Conservation (phyloP, 192 early-diverging fungal species). For the Piromyces finnis region DNA sequence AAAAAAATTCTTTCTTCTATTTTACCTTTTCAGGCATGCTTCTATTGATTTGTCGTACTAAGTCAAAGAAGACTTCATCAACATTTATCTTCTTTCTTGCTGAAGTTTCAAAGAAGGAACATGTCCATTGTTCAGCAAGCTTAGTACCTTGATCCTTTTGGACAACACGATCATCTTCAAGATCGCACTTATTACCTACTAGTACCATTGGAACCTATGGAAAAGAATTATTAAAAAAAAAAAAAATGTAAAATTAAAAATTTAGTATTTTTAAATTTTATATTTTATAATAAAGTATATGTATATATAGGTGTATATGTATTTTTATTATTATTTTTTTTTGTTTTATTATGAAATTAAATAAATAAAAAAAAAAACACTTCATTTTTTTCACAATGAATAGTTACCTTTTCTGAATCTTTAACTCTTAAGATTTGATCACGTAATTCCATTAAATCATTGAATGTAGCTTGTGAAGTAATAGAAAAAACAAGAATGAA, state of each 20-base stretch:
- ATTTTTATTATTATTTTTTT: not conserved
- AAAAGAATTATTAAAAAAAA: too few relatives aligned
- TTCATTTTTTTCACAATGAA: not conserved
- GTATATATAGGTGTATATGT: too few relatives aligned
- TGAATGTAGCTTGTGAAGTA: slow-evolving; percentile 44
- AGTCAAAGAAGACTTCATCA: slow-evolving; percentile 81
- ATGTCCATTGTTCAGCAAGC: slow-evolving; percentile 38
- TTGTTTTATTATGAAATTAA: not conserved
- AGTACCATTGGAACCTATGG: slow-evolving; percentile 43
- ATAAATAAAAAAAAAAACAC: not conserved
- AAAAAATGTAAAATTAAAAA: too few relatives aligned
- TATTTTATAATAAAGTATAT: too few relatives aligned
- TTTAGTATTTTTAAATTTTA: too few relatives aligned
- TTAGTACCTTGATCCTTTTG: slow-evolving; percentile 42
- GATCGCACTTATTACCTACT: slow-evolving; percentile 44
- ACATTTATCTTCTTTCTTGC: slow-evolving; percentile 76
- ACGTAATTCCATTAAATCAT: slow-evolving; percentile 36
- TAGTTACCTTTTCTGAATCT: slow-evolving; percentile 41
- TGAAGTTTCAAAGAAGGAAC: slow-evolving; percentile 73
- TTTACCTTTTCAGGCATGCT: slow-evolving; percentile 56
- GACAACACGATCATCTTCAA: slow-evolving; percentile 39
- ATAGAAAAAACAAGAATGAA: slow-evolving; percentile 44
- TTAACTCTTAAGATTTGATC: slow-evolving; percentile 44
- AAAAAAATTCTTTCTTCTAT: too few relatives aligned
- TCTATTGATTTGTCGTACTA: slow-evolving; percentile 75